phyloP scores from a whole-genome alignment of 2,329 filamentous ascomycete species.

The Magnaporthiopsis poae region DNA sequence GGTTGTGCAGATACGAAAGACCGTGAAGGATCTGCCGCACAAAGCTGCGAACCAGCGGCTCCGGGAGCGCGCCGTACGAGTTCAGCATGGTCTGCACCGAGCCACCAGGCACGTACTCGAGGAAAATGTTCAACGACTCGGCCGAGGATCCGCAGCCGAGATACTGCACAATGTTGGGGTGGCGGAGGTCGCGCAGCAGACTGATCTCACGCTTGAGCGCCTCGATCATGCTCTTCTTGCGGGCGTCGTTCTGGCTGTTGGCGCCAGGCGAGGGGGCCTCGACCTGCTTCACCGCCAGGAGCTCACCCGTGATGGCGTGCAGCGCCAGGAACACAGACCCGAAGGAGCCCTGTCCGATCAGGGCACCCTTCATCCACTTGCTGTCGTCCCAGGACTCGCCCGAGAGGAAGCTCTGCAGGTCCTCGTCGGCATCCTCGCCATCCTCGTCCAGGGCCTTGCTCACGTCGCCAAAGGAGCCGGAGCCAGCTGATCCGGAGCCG shows the following conservation, averaged over 20 bases:
- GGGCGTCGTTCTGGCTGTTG: slow-evolving; percentile 71
- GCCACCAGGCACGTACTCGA: slow-evolving; percentile 94
- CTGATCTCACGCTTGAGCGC: slow-evolving; percentile 94
- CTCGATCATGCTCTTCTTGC: slow-evolving; percentile 97
- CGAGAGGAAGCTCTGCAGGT: slow-evolving; percentile 78
- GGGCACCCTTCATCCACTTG: slow-evolving; percentile 98
- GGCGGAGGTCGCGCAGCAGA: slow-evolving; percentile 83
- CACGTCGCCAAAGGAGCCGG: slow-evolving; percentile 71
- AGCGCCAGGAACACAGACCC: slow-evolving; percentile 90
- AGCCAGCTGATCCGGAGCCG: slow-evolving; percentile 37
- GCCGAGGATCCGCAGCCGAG: slow-evolving; percentile 87
- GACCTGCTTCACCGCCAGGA: slow-evolving; percentile 97
- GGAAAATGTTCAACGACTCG: slow-evolving; percentile 95
- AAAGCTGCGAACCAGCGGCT: slow-evolving; percentile 90
- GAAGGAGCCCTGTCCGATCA: slow-evolving; percentile 95
- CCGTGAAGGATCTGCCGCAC: slow-evolving; percentile 90
- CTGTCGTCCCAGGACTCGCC: slow-evolving; percentile 92
- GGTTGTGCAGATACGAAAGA: slow-evolving; percentile 82
- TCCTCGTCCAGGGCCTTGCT: slow-evolving; percentile 80
- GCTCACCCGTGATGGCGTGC: slow-evolving; percentile 89
- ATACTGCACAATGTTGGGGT: slow-evolving; percentile 96
- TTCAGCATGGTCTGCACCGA: slow-evolving; percentile 98
- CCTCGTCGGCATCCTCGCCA: slow-evolving; percentile 82
- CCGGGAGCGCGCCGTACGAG: slow-evolving; percentile 89
- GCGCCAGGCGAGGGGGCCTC: slow-evolving; percentile 72